phyloP scores from a whole-genome alignment of 202 grass and related monocot species.

The Hordeum pubiflorum region DNA sequence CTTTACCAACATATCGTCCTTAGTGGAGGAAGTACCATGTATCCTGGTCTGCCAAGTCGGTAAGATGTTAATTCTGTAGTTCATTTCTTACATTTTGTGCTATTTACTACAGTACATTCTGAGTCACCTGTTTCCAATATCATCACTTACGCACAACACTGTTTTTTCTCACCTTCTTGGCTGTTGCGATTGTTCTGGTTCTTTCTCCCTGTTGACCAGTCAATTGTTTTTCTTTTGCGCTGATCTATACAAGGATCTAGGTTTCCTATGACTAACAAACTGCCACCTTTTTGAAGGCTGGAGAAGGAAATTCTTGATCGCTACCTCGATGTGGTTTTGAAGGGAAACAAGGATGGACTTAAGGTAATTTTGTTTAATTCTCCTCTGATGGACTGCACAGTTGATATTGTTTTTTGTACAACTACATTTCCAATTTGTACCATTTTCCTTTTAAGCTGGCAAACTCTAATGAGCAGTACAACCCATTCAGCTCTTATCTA shows the following conservation, averaged over 20 bases:
- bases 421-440: neutral
- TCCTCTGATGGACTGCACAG: neutral
- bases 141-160: neutral
- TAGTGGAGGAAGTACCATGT: conserved; percentile 97
- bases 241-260: neutral
- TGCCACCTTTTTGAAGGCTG: conserved; percentile 40
- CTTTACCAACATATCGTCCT: conserved; percentile 94
- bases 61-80: conserved; percentile 25
- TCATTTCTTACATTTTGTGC: neutral
- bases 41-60: conserved; percentile 91
- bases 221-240: neutral
- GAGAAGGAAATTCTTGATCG: conserved; percentile 96
- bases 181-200: neutral
- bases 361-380: conserved; percentile 43
- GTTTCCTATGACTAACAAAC: conserved; percentile 15
- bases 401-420: neutral
- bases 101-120: neutral
- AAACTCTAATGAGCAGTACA: neutral
- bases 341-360: conserved; percentile 90
- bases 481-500: neutral
- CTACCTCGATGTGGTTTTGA: conserved; percentile 84
- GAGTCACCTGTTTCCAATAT: neutral
- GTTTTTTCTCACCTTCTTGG: neutral
- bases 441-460: neutral
- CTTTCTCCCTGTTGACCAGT: neutral